Conservation (phyloP, 768 basidiomycete genomes). For the Leccinum subgranulosum region DNA sequence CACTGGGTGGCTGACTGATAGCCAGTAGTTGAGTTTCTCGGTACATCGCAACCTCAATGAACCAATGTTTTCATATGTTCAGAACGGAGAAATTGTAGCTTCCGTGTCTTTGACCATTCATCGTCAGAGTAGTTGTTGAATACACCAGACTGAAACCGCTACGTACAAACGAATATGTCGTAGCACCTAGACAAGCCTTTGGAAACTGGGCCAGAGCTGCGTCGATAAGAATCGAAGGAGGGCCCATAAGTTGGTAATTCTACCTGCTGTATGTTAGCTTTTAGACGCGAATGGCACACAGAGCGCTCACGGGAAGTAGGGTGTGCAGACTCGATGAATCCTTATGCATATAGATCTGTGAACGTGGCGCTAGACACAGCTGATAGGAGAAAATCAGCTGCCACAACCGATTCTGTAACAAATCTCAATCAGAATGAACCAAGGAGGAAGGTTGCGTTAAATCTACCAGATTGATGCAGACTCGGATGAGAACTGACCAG, state of each 20-base stretch:
- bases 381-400: slow-evolving; percentile 1
- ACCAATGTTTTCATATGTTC: neutral
- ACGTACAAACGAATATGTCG: neutral
- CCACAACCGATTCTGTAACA: slow-evolving; percentile 30
- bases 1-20: slow-evolving; percentile 9
- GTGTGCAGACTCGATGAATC: slow-evolving; percentile 26
- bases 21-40: neutral
- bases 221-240: neutral
- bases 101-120: neutral
- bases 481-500: slow-evolving; percentile 32
- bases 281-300: neutral
- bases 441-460: neutral
- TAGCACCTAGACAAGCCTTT: neutral
- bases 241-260: slow-evolving; percentile 15
- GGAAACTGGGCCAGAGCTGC: neutral
- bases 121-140: neutral
- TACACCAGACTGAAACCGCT: neutral
- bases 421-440: neutral
- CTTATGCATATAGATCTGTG: slow-evolving; percentile 16
- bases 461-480: slow-evolving; percentile 34
- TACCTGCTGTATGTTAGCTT: slow-evolving; percentile 7
- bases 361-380: slow-evolving; percentile 20
- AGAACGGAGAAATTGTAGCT: neutral
- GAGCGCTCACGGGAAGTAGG: slow-evolving; percentile 26
- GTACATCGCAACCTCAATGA: neutral